A percentile compares a stretch with the other conserved stretches of the same genome.
phyloP scores from a whole-genome alignment of 139 green algal genomes.

The Mesotaenium endlicherianum region DNA sequence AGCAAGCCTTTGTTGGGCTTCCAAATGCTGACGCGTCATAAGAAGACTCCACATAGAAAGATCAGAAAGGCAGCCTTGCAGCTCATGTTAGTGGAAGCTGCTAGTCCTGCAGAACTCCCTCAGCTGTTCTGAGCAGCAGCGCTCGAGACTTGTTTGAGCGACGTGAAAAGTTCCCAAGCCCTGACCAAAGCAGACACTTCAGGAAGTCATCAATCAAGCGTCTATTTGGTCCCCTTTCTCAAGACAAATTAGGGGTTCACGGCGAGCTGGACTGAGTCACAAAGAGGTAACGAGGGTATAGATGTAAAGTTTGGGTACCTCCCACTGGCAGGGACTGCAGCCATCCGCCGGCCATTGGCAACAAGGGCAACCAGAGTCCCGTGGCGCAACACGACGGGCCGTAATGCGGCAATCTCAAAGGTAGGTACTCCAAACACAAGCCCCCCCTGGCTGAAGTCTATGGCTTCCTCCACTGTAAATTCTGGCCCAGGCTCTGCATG shows the following conservation, averaged over 20 bases:
- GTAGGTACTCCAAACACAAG: constrained; percentile 4
- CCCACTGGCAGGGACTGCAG: background rate
- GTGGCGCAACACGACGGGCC: background rate
- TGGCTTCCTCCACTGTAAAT: background rate
- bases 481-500: background rate
- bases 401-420: background rate
- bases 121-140: too few relatives aligned
- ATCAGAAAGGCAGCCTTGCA: background rate
- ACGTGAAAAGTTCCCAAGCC: background rate
- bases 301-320: background rate
- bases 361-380: background rate
- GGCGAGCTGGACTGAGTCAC: background rate
- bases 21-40: background rate
- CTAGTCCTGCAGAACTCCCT: too few relatives aligned
- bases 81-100: too few relatives aligned
- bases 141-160: too few relatives aligned
- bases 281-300: background rate
- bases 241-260: background rate
- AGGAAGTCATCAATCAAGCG: background rate
- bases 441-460: background rate
- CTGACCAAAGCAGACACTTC: background rate
- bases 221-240: background rate
- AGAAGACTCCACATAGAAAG: background rate
- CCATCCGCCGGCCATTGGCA: background rate
- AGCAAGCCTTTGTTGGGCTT: background rate